Conservation (phyloP, 768 basidiomycete species). For the Suillus tomentosus region DNA sequence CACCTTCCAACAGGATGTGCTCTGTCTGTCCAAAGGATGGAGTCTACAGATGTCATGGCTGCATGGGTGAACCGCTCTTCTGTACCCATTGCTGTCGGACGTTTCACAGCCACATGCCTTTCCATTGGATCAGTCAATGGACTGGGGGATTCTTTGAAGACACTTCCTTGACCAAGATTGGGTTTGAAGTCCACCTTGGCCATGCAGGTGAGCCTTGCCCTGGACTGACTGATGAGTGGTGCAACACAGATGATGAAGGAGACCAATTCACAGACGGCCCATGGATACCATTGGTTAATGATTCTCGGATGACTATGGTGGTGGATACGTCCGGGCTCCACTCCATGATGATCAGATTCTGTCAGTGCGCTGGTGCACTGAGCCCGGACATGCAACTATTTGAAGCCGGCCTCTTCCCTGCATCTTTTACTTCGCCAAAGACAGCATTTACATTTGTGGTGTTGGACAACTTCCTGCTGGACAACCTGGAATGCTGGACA, state of each 20-base stretch:
- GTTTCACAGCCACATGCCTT: slow-evolving; percentile 4
- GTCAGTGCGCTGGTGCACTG: background rate
- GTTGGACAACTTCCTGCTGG: slow-evolving; percentile 9
- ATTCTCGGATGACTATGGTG: background rate
- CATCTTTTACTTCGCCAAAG: slow-evolving; percentile 1
- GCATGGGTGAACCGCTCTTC: background rate
- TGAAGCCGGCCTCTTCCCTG: background rate
- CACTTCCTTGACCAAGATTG: background rate
- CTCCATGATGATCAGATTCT: background rate
- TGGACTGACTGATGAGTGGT: background rate
- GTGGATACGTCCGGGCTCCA: background rate
- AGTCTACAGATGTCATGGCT: slow-evolving; percentile 3
- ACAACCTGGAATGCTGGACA: too few relatives aligned
- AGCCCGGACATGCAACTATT: background rate
- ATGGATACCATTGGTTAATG: background rate
- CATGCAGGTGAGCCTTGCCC: slow-evolving; percentile 22
- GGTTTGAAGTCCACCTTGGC: background rate
- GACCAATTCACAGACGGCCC: background rate
- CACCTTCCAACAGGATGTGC: background rate
- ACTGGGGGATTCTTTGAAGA: background rate
- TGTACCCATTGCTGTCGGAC: slow-evolving; percentile 1
- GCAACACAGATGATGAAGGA: background rate
- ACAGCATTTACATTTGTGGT: background rate
- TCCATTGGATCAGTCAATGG: slow-evolving; percentile 3
- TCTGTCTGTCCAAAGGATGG: background rate